These are phyloP conservation scores for Suillus tomentosus DNA, from an alignment of 768 basidiomycete species.

Conservation along the genomic window DNA sequence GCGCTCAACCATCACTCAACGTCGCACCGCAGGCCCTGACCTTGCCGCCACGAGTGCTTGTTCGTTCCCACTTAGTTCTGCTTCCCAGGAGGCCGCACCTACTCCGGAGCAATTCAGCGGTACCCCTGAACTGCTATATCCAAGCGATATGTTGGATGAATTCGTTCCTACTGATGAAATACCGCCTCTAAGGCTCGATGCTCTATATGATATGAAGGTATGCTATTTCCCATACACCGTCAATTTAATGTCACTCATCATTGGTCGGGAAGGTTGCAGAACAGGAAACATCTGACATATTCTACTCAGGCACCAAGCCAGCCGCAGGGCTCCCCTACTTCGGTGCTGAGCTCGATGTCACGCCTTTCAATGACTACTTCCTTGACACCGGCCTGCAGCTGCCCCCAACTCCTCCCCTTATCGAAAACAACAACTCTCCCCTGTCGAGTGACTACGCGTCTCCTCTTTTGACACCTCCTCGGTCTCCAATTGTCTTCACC, in stretches of 20 bases:
- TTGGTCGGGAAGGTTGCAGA: slow-evolving; percentile 7
- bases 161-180: slow-evolving; percentile 41
- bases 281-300: slow-evolving; percentile 2
- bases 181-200: slow-evolving; percentile 35
- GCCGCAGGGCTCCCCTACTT: slow-evolving; percentile 25
- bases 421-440: slow-evolving; percentile 16
- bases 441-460: slow-evolving; percentile 9
- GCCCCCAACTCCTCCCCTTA: slow-evolving; percentile 14
- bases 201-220: slow-evolving; percentile 21
- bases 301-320: slow-evolving; percentile 27
- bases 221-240: slow-evolving; percentile 6
- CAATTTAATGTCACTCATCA: neutral
- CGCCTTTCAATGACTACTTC: slow-evolving; percentile 29
- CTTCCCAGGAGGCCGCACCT: slow-evolving; percentile 8
- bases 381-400: slow-evolving; percentile 15
- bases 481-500: slow-evolving; percentile 30
- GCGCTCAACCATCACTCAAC: slow-evolving; percentile 8
- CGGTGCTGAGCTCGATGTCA: slow-evolving; percentile 35
- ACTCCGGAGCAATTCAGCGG: slow-evolving; percentile 3
- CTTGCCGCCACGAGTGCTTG: slow-evolving; percentile 6
- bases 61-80: slow-evolving; percentile 1
- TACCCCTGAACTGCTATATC: slow-evolving; percentile 26
- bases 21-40: neutral
- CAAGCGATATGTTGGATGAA: slow-evolving; percentile 10
- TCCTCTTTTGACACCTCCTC: slow-evolving; percentile 16